Conservation (phyloP, 2,329 filamentous ascomycete species). For the Aspergillus hiratsukae region DNA sequence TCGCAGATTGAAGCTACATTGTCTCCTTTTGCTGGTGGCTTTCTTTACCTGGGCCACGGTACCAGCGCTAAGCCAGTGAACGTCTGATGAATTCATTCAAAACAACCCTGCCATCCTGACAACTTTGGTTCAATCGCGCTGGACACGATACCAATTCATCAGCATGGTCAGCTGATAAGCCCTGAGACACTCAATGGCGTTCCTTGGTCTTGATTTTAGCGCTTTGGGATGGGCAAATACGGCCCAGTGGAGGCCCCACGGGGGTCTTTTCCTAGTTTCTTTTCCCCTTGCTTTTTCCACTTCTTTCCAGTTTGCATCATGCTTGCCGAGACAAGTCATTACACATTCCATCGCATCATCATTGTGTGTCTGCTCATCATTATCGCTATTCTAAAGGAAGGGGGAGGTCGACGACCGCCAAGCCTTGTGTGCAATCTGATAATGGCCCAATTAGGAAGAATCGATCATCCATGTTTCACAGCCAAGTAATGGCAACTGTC, state of each 20-base stretch:
- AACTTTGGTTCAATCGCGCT: slow-evolving; percentile 12
- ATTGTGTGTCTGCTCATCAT: neutral
- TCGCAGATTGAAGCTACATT: slow-evolving; percentile 3
- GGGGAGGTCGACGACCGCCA: slow-evolving; percentile 14
- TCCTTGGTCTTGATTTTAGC: slow-evolving; percentile 1
- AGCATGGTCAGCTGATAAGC: neutral
- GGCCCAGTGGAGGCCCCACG: neutral
- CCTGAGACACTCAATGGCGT: slow-evolving; percentile 1
- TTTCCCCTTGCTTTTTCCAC: neutral
- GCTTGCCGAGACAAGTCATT: neutral
- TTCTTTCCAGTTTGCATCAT: neutral
- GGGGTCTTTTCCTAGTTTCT: neutral
- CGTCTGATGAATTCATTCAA: neutral
- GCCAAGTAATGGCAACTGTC: slow-evolving; percentile 15
- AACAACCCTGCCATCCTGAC: neutral
- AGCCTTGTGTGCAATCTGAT: slow-evolving; percentile 16
- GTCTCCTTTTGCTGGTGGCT: slow-evolving; percentile 19
- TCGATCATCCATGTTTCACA: slow-evolving; percentile 7
- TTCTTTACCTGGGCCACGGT: slow-evolving; percentile 26
- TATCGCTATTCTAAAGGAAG: neutral
- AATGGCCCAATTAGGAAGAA: slow-evolving; percentile 4
- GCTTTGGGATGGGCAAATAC: neutral
- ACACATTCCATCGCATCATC: neutral
- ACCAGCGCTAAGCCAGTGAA: slow-evolving; percentile 5
- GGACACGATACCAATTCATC: slow-evolving; percentile 13